Conservation (phyloP, 768 basidiomycete genomes). For the Suillus plorans region DNA sequence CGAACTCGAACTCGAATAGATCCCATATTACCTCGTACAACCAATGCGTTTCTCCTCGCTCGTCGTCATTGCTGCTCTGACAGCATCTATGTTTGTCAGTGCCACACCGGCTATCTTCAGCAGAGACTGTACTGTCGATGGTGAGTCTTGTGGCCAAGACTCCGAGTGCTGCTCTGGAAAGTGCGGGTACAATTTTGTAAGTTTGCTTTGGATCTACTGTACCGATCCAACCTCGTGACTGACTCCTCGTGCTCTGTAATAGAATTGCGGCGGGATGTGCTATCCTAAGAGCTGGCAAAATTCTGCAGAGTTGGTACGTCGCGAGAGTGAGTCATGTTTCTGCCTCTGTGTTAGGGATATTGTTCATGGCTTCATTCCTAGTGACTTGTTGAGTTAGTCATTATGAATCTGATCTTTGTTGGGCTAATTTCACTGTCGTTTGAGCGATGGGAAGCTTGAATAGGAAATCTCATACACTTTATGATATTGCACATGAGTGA, state of each 20-base stretch:
- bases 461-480: neutral
- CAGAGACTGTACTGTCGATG: neutral
- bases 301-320: neutral
- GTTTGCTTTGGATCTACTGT: neutral
- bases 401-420: neutral
- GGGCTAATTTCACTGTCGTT: neutral
- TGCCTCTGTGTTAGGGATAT: neutral
- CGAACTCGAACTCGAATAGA: neutral
- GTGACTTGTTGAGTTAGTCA: neutral
- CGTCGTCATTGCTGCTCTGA: neutral
- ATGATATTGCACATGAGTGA: neutral
- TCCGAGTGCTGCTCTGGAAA: neutral
- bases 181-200: neutral
- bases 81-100: neutral
- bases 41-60: neutral
- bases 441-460: neutral
- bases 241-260: no score
- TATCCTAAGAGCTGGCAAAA: neutral
- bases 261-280: neutral
- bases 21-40: neutral
- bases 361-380: neutral
- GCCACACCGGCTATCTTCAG: neutral
- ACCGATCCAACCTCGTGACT: no score
- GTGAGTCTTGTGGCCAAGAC: rapidly evolving
- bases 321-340: neutral